Conservation (phyloP, 768 basidiomycete species). For the Sarcodon aspratus region DNA sequence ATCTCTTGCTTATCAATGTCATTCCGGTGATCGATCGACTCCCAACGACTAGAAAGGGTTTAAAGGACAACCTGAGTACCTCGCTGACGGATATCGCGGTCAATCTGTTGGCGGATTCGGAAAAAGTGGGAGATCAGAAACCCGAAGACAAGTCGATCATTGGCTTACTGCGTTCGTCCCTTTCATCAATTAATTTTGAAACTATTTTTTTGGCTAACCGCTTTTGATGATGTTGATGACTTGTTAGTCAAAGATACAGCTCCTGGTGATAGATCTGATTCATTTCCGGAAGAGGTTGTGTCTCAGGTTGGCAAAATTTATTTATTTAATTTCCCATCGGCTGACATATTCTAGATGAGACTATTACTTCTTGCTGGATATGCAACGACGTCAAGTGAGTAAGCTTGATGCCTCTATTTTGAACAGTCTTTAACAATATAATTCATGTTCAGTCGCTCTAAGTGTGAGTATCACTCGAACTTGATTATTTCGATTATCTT, state of each 20-base stretch:
- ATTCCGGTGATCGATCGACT: slow-evolving; percentile 22
- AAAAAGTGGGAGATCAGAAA: slow-evolving; percentile 11
- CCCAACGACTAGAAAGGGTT: slow-evolving; percentile 18
- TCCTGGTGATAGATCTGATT: slow-evolving; percentile 14
- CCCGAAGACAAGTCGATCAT: slow-evolving; percentile 25
- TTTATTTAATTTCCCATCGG: neutral
- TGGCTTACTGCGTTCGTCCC: slow-evolving; percentile 21
- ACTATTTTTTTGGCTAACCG: too few species aligned
- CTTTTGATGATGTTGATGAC: too few species aligned
- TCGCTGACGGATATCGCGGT: slow-evolving; percentile 23
- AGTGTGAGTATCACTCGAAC: too few species aligned
- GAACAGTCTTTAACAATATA: neutral
- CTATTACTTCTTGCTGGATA: slow-evolving; percentile 33
- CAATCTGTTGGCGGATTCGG: slow-evolving; percentile 18
- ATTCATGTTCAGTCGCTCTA: neutral
- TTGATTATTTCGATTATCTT: too few species aligned
- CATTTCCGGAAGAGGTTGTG: slow-evolving; percentile 30
- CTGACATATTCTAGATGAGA: slow-evolving; percentile 19
- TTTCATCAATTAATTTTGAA: neutral
- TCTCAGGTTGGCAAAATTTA: slow-evolving; percentile 17
- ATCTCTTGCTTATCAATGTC: slow-evolving; percentile 13
- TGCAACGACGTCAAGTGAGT: slow-evolving; percentile 36
- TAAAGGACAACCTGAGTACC: slow-evolving; percentile 14
- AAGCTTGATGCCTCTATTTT: neutral
- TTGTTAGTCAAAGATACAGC: slow-evolving; percentile 24